These are phyloP conservation scores for Crithidia thermophila DNA, from an alignment of 208 protist genomes.

Conservation along the genomic window DNA sequence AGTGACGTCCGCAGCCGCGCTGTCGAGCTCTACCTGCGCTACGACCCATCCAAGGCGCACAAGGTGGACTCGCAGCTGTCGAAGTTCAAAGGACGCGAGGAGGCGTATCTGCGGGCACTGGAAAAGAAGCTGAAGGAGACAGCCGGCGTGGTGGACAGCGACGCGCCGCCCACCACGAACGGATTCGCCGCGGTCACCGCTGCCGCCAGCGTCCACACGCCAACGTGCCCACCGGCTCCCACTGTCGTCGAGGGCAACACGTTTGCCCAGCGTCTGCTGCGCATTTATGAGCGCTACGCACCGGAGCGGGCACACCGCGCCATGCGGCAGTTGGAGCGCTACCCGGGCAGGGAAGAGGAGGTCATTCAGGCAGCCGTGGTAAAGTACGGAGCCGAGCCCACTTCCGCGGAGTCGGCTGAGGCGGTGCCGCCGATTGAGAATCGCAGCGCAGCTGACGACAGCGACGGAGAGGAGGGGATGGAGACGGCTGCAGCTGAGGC, in stretches of 20 bases:
- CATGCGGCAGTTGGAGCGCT: slow-evolving; percentile 46
- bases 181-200: neutral
- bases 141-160: neutral
- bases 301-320: slow-evolving; percentile 30
- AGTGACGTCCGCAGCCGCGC: slow-evolving; percentile 6
- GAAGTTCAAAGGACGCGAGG: slow-evolving; percentile 39
- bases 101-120: slow-evolving; percentile 28
- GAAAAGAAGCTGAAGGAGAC: slow-evolving; percentile 25
- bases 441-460: neutral
- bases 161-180: neutral
- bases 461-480: neutral
- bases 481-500: neutral
- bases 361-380: slow-evolving; percentile 35
- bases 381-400: slow-evolving; percentile 28
- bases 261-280: slow-evolving; percentile 26
- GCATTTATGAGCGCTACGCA: slow-evolving; percentile 38
- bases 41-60: slow-evolving; percentile 35
- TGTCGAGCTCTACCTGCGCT: slow-evolving; percentile 29
- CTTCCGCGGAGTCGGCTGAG: neutral
- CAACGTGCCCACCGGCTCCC: neutral
- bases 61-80: slow-evolving; percentile 37
- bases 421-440: neutral
- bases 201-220: neutral
- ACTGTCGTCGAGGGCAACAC: slow-evolving; percentile 14
- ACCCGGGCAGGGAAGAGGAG: slow-evolving; percentile 54